Percentiles rank a stretch among this genome's conserved stretches.
Conservation (phyloP, 2,329 filamentous ascomycete species). For the Penicillium decumbens region DNA sequence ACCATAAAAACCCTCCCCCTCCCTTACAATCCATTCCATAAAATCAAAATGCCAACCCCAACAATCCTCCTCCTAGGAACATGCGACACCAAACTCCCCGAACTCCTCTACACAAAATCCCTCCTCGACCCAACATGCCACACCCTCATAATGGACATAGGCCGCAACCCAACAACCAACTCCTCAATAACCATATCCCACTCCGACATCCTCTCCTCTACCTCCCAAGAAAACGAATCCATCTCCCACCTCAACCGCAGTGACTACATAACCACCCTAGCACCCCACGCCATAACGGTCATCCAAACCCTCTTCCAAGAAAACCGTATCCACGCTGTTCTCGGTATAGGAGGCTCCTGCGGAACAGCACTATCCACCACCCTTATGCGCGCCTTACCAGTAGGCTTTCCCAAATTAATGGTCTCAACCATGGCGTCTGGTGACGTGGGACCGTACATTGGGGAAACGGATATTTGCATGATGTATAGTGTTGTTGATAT, state of each 20-base stretch:
- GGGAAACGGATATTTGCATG: conserved; percentile 64
- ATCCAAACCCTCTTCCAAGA: conserved; percentile 41
- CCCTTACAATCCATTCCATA: background rate
- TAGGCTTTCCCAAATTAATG: conserved; percentile 66
- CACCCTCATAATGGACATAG: conserved; percentile 55
- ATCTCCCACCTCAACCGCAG: conserved; percentile 44
- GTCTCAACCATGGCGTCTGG: conserved; percentile 66
- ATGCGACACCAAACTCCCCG: conserved; percentile 60
- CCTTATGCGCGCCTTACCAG: conserved; percentile 59
- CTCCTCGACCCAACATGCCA: conserved; percentile 26
- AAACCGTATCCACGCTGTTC: conserved; percentile 50
- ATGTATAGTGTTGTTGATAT: conserved; percentile 70
- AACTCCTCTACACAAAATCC: conserved; percentile 53
- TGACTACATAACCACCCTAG: conserved; percentile 56
- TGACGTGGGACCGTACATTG: conserved; percentile 60
- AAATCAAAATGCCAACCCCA: conserved; percentile 7
- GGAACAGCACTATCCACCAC: conserved; percentile 58
- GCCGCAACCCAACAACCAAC: conserved; percentile 44
- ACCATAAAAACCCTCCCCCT: background rate
- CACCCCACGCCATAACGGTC: conserved; percentile 43
- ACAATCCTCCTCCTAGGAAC: conserved; percentile 57
- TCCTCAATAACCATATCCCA: conserved; percentile 48
- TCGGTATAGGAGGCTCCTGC: conserved; percentile 59
- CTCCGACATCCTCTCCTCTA: conserved; percentile 36
- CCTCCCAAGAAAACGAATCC: background rate